Evolutionary conservation across 208 protist genomes (phyloP).

Genomic region (Trypanosoma rangeli): DNA sequence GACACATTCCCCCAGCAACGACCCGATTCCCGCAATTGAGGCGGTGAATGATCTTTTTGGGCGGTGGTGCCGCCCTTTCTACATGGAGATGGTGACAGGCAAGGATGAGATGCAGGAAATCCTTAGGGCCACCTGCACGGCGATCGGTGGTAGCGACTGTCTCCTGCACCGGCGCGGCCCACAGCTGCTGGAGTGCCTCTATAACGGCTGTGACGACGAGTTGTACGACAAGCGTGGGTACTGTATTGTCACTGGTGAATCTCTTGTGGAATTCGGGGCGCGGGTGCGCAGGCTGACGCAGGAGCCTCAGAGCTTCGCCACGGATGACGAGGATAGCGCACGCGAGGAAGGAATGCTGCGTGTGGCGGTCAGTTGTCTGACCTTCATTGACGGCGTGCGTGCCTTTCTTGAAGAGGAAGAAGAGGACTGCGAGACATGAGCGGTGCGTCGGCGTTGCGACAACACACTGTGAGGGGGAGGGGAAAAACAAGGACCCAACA

Average conservation of each 20-base stretch:
- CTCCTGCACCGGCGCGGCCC: constrained; percentile 49
- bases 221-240: constrained; percentile 73
- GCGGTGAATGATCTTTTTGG: constrained; percentile 43
- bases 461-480: too few relatives aligned
- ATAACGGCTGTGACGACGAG: constrained; percentile 69
- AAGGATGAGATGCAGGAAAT: constrained; percentile 69
- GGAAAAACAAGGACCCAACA: neutral
- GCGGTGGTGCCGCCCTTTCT: constrained; percentile 75
- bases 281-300: constrained; percentile 31
- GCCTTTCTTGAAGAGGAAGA: constrained; percentile 47
- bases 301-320: constrained; percentile 30
- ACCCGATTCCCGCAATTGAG: constrained; percentile 20
- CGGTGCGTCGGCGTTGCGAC: too few relatives aligned
- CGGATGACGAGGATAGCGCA: constrained; percentile 25
- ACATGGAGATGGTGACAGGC: constrained; percentile 43
- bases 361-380: constrained; percentile 52
- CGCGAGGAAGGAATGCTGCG: constrained; percentile 53
- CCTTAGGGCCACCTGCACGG: constrained; percentile 61
- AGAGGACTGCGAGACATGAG: neutral
- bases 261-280: constrained; percentile 65
- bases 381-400: constrained; percentile 63
- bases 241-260: constrained; percentile 77
- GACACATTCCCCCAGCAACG: constrained; percentile 21
- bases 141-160: constrained; percentile 44
- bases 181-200: constrained; percentile 65